Evolutionary conservation across 345 rosid species (phyloP).

Genomic region (Sapria himalayana): DNA sequence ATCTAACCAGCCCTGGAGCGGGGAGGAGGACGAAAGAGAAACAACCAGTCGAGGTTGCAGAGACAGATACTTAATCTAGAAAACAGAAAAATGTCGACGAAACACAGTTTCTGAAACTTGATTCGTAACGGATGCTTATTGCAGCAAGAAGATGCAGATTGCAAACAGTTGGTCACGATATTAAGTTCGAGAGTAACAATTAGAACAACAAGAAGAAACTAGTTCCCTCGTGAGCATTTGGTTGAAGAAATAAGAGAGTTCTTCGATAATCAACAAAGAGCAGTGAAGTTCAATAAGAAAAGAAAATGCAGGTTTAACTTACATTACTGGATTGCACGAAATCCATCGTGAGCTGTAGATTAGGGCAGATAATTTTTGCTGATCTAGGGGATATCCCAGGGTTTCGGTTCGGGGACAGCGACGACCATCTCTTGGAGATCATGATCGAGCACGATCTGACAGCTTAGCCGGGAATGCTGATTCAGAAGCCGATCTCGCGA

Average conservation of each 20-base stretch:
- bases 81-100: no score
- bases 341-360: conserved; percentile 1
- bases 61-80: no score
- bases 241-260: not conserved
- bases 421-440: conserved; percentile 96
- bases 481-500: conserved; percentile 78
- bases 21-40: no score
- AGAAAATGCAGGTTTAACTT: not conserved
- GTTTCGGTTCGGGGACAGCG: conserved; percentile 87
- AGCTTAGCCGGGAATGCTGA: conserved; percentile 73
- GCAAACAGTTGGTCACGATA: no score
- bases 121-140: no score
- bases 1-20: no score
- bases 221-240: no score
- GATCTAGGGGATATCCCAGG: conserved; percentile 84
- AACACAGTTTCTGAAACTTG: no score
- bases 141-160: no score
- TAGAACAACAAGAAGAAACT: not conserved
- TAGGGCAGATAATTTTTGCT: conserved; percentile 1
- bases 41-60: no score
- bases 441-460: conserved; percentile 63
- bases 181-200: not conserved
- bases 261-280: not conserved
- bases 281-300: not conserved
- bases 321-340: no score